Percentiles rank a stretch among this genome's conserved stretches.
These are phyloP conservation scores for Spirogloea muscicola DNA, from an alignment of 139 green algal genomes.

Conservation along the genomic window DNA sequence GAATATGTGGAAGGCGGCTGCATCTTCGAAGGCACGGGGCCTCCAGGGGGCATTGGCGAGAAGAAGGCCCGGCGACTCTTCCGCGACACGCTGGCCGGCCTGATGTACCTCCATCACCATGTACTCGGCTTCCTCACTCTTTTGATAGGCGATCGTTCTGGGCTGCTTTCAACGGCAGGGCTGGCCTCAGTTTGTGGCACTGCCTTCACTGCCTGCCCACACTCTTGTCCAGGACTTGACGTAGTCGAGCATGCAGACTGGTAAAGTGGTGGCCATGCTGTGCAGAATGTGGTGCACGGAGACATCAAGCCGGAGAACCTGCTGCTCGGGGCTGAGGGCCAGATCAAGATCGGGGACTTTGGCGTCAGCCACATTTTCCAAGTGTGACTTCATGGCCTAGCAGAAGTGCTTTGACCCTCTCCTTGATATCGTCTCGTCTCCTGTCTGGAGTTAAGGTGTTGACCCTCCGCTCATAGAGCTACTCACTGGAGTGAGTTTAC, in stretches of 20 bases:
- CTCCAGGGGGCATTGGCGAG: conserved; percentile 19
- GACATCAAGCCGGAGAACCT: conserved; percentile 49
- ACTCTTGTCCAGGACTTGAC: not conserved
- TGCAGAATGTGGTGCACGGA: conserved; percentile 26
- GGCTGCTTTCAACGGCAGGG: not conserved
- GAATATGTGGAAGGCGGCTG: conserved; percentile 37
- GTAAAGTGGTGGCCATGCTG: not conserved
- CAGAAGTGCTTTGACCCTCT: too few species aligned
- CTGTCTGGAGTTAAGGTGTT: too few species aligned
- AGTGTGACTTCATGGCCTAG: too few species aligned
- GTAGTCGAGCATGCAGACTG: not conserved
- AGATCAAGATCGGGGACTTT: conserved; percentile 36
- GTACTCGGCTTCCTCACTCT: not conserved
- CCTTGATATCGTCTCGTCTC: too few species aligned
- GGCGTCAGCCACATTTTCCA: conserved; percentile 32
- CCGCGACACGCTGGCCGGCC: conserved; percentile 22
- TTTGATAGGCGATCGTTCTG: not conserved
- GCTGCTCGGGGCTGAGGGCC: conserved; percentile 10
- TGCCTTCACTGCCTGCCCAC: not conserved
- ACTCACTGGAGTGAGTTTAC: too few species aligned
- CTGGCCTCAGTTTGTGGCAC: not conserved
- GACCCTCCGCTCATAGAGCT: too few species aligned
- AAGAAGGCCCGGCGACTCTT: conserved; percentile 15
- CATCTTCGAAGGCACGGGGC: conserved; percentile 13
- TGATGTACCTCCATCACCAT: conserved; percentile 34